These are phyloP conservation scores for Aspergillus oerlinghausenensis DNA, from an alignment of 2,329 filamentous ascomycete genomes.

Conservation along the genomic window DNA sequence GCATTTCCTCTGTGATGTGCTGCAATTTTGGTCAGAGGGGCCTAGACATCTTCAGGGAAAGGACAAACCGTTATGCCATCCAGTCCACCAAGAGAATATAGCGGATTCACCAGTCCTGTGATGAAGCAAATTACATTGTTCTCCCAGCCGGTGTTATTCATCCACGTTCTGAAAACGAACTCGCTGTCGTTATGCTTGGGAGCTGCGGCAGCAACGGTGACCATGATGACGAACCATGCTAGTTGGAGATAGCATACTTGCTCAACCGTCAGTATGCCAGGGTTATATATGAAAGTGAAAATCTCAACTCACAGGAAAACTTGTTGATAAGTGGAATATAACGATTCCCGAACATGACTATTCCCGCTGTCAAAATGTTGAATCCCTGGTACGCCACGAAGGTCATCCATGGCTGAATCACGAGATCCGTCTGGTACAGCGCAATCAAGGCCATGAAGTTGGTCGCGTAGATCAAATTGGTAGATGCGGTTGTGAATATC, in stretches of 20 bases:
- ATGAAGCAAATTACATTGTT: conserved; percentile 49
- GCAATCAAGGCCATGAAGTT: conserved; percentile 42
- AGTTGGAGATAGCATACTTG: conserved; percentile 44
- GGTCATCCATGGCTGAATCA: conserved; percentile 46
- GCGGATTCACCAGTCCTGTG: conserved; percentile 47
- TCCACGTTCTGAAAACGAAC: conserved; percentile 52
- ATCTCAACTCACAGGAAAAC: conserved; percentile 33
- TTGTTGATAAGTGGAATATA: conserved; percentile 43
- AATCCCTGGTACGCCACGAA: conserved; percentile 39
- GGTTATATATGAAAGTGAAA: not conserved
- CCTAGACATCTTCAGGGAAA: not conserved
- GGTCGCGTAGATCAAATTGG: conserved; percentile 43
- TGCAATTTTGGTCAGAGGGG: conserved; percentile 2
- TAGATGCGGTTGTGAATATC: conserved; percentile 45
- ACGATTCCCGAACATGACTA: conserved; percentile 48
- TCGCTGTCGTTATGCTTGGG: conserved; percentile 42
- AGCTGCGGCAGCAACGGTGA: conserved; percentile 47
- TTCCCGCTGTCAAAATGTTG: conserved; percentile 41
- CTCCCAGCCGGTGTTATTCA: conserved; percentile 52
- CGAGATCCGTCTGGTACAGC: conserved; percentile 37
- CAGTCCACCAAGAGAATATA: conserved; percentile 46
- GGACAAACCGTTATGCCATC: conserved; percentile 40
- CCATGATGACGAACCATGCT: conserved; percentile 45
- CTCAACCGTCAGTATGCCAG: not conserved
- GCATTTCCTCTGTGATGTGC: conserved; percentile 51